These are phyloP conservation scores for Wallacemonas collosoma DNA, from an alignment of 208 protist species.

Conservation along the genomic window DNA sequence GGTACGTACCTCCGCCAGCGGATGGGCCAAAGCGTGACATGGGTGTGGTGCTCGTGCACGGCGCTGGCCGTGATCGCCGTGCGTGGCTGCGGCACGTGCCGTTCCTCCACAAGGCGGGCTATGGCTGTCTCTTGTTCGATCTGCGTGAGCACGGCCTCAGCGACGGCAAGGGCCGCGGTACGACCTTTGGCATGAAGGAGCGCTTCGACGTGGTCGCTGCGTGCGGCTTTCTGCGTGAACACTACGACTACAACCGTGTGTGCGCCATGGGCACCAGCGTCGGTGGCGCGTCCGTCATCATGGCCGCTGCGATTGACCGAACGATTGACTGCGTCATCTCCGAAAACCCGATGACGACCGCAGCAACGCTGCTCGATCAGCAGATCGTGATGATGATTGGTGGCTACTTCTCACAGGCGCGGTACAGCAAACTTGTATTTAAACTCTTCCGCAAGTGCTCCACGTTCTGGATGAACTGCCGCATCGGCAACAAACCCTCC, in stretches of 20 bases:
- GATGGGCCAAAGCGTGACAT: slow-evolving; percentile 21
- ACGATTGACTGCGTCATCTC: slow-evolving; percentile 88
- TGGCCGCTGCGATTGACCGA: slow-evolving; percentile 87
- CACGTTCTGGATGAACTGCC: slow-evolving; percentile 84
- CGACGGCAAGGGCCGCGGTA: slow-evolving; percentile 81
- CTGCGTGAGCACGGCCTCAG: slow-evolving; percentile 89
- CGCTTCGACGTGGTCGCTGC: slow-evolving; percentile 87
- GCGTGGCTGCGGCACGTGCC: slow-evolving; percentile 90
- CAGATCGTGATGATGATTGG: slow-evolving; percentile 69
- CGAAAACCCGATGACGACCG: slow-evolving; percentile 90
- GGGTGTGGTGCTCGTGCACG: slow-evolving; percentile 91
- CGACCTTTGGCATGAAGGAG: slow-evolving; percentile 91
- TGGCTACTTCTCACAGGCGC: slow-evolving; percentile 71
- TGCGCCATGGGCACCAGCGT: slow-evolving; percentile 91
- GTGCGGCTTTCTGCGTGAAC: slow-evolving; percentile 65
- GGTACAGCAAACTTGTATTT: slow-evolving; percentile 65
- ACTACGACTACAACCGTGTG: slow-evolving; percentile 68
- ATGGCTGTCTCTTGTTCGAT: slow-evolving; percentile 89
- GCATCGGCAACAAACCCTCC: slow-evolving; percentile 85
- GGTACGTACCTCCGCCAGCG: slow-evolving; percentile 75
- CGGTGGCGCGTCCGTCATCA: slow-evolving; percentile 86
- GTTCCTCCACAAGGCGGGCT: slow-evolving; percentile 84
- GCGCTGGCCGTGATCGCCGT: slow-evolving; percentile 87
- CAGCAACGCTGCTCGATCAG: slow-evolving; percentile 77
- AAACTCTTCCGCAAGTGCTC: slow-evolving; percentile 61